A percentile compares a stretch with the other conserved stretches of the same genome.
Evolutionary conservation across 257 asterid species (phyloP).

Genomic region (Solanum commersonii): DNA sequence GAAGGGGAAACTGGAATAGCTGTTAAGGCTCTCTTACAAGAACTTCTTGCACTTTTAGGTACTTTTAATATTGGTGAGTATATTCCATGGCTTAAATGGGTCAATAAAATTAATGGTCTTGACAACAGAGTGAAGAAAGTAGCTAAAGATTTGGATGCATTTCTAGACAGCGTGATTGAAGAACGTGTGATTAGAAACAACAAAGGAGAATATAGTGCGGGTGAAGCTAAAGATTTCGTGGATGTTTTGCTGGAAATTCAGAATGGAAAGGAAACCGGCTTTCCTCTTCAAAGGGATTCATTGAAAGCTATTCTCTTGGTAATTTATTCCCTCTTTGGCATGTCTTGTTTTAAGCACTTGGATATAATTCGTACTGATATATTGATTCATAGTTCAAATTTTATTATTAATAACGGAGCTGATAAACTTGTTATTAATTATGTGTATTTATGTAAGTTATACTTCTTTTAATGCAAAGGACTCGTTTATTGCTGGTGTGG

Average conservation of each 20-base stretch:
- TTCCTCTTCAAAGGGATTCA: conserved; percentile 14
- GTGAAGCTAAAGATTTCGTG: conserved; percentile 5
- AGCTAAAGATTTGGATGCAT: conserved; percentile 11
- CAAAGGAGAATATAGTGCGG: background rate
- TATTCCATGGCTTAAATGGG: conserved; percentile 36
- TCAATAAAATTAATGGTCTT: conserved; percentile 13
- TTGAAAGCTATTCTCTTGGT: conserved; percentile 32
- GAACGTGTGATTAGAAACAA: background rate
- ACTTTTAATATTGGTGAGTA: conserved; percentile 12
- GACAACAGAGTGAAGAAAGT: conserved; percentile 3
- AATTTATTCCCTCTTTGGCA: background rate
- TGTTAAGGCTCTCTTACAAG: conserved; percentile 2
- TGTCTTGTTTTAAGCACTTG: background rate
- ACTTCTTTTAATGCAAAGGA: conserved; percentile 31
- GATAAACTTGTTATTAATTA: too few relatives aligned
- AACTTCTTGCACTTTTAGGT: conserved; percentile 10
- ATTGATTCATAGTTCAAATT: background rate
- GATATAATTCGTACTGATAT: background rate
- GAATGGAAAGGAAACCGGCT: conserved; percentile 2
- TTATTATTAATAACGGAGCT: too few relatives aligned
- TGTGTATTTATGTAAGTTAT: too few relatives aligned
- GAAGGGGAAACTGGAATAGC: conserved; percentile 16
- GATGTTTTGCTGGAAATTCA: conserved; percentile 18
- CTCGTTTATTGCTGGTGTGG: conserved; percentile 39
- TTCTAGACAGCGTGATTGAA: conserved; percentile 19